Evolutionary conservation across 352 stramenopile species (phyloP), one percentile per base, ranked within the genome.

Genomic region (Globisporangium polare): DNA sequence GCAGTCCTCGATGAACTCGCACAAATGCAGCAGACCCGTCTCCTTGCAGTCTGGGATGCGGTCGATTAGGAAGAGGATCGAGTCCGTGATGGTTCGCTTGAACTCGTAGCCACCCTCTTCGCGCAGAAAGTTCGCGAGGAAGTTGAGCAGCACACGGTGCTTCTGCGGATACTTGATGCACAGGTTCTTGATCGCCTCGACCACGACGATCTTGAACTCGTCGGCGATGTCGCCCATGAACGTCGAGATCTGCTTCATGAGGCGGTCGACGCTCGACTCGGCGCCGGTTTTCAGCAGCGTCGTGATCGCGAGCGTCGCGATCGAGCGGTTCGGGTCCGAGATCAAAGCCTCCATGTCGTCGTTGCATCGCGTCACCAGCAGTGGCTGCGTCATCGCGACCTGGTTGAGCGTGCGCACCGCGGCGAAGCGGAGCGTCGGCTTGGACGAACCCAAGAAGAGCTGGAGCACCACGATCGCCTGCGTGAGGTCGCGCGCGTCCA

Each of bases 1-100:
- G 57, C 87, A 97, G 83, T 99, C 97, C 70, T 99, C 98, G 67
- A 99, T 99, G 67, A 99, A 99, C 81, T 99, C 98, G 62, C 97
- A 99, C 56, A 99, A 71, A 71, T 99, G 96, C 4, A 99, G 80
- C 31, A 99, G 76, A 18, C 83, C 97, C 37, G 80, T 94, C 69
- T 99, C 97, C 68, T 98, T 99, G 54, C 95, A 98, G 72, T 99
- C 96, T 10, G 97, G 97, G 27, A 99, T 98, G 50, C 87, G 71
- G 27, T 96, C 86, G 49, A 99, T 99, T 49, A 99, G 78, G 37
- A 97, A 97, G 24, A 99, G 73, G 67, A 99, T 99, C 53, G 88
- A 88, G 65, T 99, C 93, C 41, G 98, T 98, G 72, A 99, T 99
- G 35, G 95, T 97, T 66, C 97, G 97, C 81, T 99, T 99, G 74